Evolutionary conservation across 225 moss, liverwort and hornwort genomes (phyloP), one percentile per base, ranked within the genome.

Genomic region (Marchantia polymorpha): DNA sequence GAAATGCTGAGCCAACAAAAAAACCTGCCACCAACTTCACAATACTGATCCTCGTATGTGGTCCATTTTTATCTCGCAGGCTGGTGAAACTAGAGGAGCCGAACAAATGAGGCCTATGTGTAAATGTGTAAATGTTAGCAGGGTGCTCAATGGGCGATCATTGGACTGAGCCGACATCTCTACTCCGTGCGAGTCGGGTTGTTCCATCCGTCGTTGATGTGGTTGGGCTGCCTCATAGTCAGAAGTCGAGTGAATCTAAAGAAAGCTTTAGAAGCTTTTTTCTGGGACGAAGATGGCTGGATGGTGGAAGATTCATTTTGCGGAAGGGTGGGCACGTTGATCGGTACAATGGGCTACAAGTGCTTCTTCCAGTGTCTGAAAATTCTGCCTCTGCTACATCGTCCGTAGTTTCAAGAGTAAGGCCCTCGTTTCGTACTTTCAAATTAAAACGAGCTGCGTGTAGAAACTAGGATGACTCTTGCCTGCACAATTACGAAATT

Each of bases 111-210:
- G 55, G 27, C 74, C 55, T 55, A 16, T 27, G 29, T 13, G 25
- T 11, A 27, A 13, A 53, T 53, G 26, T 29, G 27, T 55, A 26
- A 58, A 74, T 54, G 74, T 74, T 58, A 29, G 55, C 30, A 8
- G 52, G 30, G 27, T 74, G 74, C 55, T 56, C 74, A 74, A 74
- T 74, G 74, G 74, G 74, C 74, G 74, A 27, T 74, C 55, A 74
- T 9, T 27, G 74, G 56, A 74, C 56, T 74, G 74, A 74, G 22
- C 22, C 72, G 72, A 23, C 72, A 72, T 48, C 51, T 72, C 50
- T n/a, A 50, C 11, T 72, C 50, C 23, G 49, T 19, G n/a, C 22
- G 72, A 25, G 50, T 51, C 23, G 50, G 23, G 72, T 22, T 50
- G 72, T 16, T 8, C 72, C 72, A 51, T 73, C 14, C 73, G 26